Evolutionary conservation across 176 grass and related monocot genomes (phyloP).

Genomic region (Cenchrus fungigraminus): DNA sequence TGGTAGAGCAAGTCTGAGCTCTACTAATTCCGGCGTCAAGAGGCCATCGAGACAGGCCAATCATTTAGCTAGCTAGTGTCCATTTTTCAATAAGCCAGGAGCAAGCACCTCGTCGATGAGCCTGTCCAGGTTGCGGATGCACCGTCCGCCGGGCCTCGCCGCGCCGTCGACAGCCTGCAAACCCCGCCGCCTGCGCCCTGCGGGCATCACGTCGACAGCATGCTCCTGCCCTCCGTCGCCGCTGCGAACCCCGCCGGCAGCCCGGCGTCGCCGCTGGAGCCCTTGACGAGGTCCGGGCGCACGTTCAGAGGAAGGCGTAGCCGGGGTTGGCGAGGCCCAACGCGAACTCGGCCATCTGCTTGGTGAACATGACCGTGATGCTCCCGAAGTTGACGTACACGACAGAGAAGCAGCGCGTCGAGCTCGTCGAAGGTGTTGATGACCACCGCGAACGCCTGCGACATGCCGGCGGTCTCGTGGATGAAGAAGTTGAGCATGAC

Average conservation of each 20-base stretch:
- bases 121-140: too few species aligned
- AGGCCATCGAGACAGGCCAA: too few species aligned
- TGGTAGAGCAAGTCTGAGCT: too few species aligned
- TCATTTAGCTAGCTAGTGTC: too few species aligned
- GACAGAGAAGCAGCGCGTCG: conserved; percentile 36
- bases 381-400: conserved; percentile 69
- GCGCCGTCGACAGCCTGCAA: background rate
- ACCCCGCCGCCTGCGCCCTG: background rate
- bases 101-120: too few species aligned
- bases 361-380: conserved; percentile 50
- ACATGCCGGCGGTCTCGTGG: conserved; percentile 44
- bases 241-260: too few species aligned
- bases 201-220: too few species aligned
- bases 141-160: too few species aligned
- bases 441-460: conserved; percentile 43
- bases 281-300: conserved; percentile 49
- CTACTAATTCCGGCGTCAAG: too few species aligned
- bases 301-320: conserved; percentile 58
- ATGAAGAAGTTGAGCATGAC: conserved; percentile 57
- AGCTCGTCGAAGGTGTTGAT: conserved; percentile 59
- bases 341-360: conserved; percentile 58
- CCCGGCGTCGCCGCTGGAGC: too few species aligned
- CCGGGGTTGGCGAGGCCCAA: conserved; percentile 55
- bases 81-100: too few species aligned
- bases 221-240: too few species aligned